These are phyloP conservation scores for Lathyrus sativus DNA, from an alignment of 306 rosid genomes.

Conservation along the genomic window DNA sequence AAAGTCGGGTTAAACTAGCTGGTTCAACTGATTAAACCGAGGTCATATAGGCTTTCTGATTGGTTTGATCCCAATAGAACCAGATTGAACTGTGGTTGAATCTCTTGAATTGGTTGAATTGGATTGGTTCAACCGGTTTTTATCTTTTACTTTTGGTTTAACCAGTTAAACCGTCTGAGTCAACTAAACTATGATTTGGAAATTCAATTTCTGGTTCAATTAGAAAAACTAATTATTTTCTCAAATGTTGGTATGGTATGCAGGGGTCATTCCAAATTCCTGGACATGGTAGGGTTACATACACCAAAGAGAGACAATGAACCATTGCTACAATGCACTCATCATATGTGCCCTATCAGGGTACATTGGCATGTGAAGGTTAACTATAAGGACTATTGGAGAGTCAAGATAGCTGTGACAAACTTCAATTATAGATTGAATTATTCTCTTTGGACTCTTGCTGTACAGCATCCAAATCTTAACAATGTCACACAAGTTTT, in stretches of 20 bases:
- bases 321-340: slow-evolving; percentile 80
- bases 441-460: slow-evolving; percentile 84
- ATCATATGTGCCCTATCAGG: slow-evolving; percentile 92
- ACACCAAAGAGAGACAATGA: slow-evolving; percentile 66
- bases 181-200: no score
- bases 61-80: neutral
- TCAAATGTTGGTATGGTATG: slow-evolving; percentile 21
- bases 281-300: slow-evolving; percentile 56
- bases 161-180: no score
- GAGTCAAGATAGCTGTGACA: slow-evolving; percentile 76
- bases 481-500: slow-evolving; percentile 87
- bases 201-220: no score
- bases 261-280: slow-evolving; percentile 68
- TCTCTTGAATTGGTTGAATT: neutral
- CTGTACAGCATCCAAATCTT: slow-evolving; percentile 89
- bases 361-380: slow-evolving; percentile 91
- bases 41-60: neutral
- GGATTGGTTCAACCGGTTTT: neutral
- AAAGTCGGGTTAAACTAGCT: neutral
- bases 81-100: neutral
- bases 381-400: slow-evolving; percentile 90
- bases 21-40: neutral
- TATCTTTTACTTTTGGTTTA: neutral
- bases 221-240: slow-evolving; percentile 6
- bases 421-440: slow-evolving; percentile 82